Base-by-base conservation (phyloP, 2,329 filamentous ascomycete genomes). In the Cryoendolithus antarcticus region DNA sequence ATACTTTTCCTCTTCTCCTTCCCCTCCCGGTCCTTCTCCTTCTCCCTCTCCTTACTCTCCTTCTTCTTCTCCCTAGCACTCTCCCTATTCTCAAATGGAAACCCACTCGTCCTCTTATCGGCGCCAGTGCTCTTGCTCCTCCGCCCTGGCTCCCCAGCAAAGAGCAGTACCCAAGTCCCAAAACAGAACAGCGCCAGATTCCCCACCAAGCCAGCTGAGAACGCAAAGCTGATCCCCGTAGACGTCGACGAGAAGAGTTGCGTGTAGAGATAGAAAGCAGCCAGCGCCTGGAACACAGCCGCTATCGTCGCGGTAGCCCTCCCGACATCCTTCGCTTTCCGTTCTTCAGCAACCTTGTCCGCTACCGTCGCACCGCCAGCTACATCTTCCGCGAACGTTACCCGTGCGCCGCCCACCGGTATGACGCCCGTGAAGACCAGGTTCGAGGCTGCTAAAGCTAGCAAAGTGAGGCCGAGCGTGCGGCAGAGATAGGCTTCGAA, bases 401-500 rank as follows among this genome's bases (percentile, higher is more conserved):
- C 15, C 15, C 15, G 15, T 19, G 15, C 15, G 15, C 15, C 15
- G 15, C 38, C 71, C 9, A 86, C 60, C 1, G 83, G 82, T 4
- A 89, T 66, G 2, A 72, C 71, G 34, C 82, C 84, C 0, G 81
- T 82, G 24, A 88, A 69, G 29, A 84, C 66, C 30, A 86, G 62
- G n/a, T 71, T 70, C 9, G 82, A 61, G 5, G 77, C 54, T 27
- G 75, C 77, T 21, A 89, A 62, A 8, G 75, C 64, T 13, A 86
- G 64, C 33, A 86, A 70, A 27, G 76, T 64, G 41, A 88, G 65
- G 46, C 80, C 83, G 1, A 86, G 70, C 21, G 71, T 75, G 32
- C 82, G 80, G 37, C 76, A 76, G 57, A 88, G 78, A 68, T 89
- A 89, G 40, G 73, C 62, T 59, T 86, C 81, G 27, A 85, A 66